Base-by-base conservation (phyloP, 495 filamentous ascomycete genomes). In the Hamigera avellanea region DNA sequence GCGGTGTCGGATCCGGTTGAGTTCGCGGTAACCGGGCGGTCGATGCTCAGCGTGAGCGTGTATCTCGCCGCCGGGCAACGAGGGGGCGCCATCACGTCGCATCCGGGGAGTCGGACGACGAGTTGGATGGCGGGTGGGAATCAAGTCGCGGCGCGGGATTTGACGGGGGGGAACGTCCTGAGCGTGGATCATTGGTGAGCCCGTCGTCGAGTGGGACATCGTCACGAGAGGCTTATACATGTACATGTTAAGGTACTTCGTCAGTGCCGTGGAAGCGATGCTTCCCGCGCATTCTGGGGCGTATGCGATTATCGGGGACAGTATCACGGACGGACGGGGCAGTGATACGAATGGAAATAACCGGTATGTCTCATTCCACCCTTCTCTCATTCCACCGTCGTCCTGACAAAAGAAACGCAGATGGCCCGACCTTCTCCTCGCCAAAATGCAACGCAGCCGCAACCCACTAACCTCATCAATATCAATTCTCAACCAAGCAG, bases 301-400 rank as follows among this genome's bases (percentile, higher is more conserved):
- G 7, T 67, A 83, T 23, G 65, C 68, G 2, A 72, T 86, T 18
- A 61, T 86, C 4, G 80, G 81, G 3, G 81, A 86, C 49, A 80
- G 75, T 44, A 83, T 86, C 44, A 84, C 80, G 4, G 81, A 85
- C 37, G 81, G 81, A 0, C 64, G 76, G 2, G 73, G 73, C 19
- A 80, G 74, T 51, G 69, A 59, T 25, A 74, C 73, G 17, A 72
- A 86, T 45, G 53, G 47, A 9, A 81, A 86, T 43, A 71, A 80
- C 43, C 72, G 78, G 69, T 77, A 54, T n/a, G 17, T 26, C 7
- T 26, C 12, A 7, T 26, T 26, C 25, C 25, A 12, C 25, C 25
- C 12, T 2, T n/a, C n/a, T n/a, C n/a, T n/a, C n/a, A n/a, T n/a
- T n/a, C n/a, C n/a, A n/a, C n/a, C n/a, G n/a, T n/a, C n/a, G n/a